Base-by-base conservation (phyloP, 148 eudicot genomes). In the Fagopyrum esculentum region DNA sequence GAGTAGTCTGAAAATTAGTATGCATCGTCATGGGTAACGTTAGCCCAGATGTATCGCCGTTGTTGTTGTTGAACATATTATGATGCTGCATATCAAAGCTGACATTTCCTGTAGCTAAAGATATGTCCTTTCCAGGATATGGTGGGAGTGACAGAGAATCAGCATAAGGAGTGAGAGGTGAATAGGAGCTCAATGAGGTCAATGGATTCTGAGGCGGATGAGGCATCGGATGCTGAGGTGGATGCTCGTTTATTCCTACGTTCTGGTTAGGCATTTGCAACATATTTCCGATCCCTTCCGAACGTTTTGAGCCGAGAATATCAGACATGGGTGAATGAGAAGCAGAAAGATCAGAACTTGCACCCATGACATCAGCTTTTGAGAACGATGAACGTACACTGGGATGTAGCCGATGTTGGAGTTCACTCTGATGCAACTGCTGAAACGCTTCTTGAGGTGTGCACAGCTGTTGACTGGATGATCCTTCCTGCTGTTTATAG, bases 1-100 rank as follows among this genome's bases (percentile, higher is more conserved):
- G 80, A 64, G 90, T 72, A 72, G 82, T 77, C 54, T 77, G 83
- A 50, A 81, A 76, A 78, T 29, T 84, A 15, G 88, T 76, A 9
- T 97, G 86, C 85, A 90, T 86, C n/a, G 98, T 88, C 79, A 93
- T 84, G 60, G 99, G 98, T 4, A 96, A 84, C 74, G 87, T 81
- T 79, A 96, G 88, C 51, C 96, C 98, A 71, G 96, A 83, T 17
- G 97, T 85, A 84, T 90, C 99, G 29, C 83, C 86, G 79, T 81
- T 92, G 40, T 35, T 45, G 89, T 84, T 35, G 75, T 93, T 89
- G 80, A 85, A 96, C 40, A 87, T 72, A 59, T 86, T 81, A 30
- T 86, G 96, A 74, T 85, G 92, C 75, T 91, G 97, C 72, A 84
- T 75, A 76, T 87, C 90, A 82, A 91, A 86, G 76, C 86, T 79